Percentiles rank a stretch among this genome's conserved stretches.
These are phyloP conservation scores for Stachybotrys echinatus DNA, from an alignment of 2,329 filamentous ascomycete genomes.

Conservation along the genomic window DNA sequence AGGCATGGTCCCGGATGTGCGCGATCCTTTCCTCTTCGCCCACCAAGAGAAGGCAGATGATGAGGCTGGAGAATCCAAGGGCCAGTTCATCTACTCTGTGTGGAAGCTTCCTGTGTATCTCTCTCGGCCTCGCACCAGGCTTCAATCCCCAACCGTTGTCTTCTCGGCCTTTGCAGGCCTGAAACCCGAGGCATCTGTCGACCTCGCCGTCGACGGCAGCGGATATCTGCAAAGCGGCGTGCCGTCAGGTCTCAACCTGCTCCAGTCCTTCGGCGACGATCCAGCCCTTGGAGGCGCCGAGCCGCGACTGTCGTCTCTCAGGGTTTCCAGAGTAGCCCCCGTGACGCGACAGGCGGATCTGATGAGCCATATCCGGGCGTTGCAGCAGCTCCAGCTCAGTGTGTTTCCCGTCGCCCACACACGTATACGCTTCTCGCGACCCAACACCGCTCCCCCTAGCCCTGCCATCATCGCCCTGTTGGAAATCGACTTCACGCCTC, in stretches of 20 bases:
- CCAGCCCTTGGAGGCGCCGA: conserved; percentile 54
- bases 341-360: conserved; percentile 57
- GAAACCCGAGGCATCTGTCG: conserved; percentile 37
- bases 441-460: conserved; percentile 52
- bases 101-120: conserved; percentile 59
- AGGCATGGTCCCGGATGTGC: conserved; percentile 42
- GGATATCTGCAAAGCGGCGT: conserved; percentile 67
- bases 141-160: conserved; percentile 61
- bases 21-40: conserved; percentile 45
- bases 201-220: conserved; percentile 28
- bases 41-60: conserved; percentile 28
- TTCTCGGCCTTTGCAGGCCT: conserved; percentile 59
- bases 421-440: conserved; percentile 65
- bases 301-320: conserved; percentile 65
- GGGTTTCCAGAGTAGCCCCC: conserved; percentile 70
- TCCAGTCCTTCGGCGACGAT: conserved; percentile 67
- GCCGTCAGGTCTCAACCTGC: conserved; percentile 68
- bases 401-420: conserved; percentile 68
- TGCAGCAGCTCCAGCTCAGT: conserved; percentile 56
- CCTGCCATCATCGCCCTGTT: conserved; percentile 63
- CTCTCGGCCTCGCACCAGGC: conserved; percentile 54
- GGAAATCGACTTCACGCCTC: conserved; percentile 68
- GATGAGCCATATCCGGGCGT: conserved; percentile 58
- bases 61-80: conserved; percentile 12
- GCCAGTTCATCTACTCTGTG: conserved; percentile 44